Base-by-base conservation (phyloP, 768 basidiomycete species). In the Hericium erinaceus region DNA sequence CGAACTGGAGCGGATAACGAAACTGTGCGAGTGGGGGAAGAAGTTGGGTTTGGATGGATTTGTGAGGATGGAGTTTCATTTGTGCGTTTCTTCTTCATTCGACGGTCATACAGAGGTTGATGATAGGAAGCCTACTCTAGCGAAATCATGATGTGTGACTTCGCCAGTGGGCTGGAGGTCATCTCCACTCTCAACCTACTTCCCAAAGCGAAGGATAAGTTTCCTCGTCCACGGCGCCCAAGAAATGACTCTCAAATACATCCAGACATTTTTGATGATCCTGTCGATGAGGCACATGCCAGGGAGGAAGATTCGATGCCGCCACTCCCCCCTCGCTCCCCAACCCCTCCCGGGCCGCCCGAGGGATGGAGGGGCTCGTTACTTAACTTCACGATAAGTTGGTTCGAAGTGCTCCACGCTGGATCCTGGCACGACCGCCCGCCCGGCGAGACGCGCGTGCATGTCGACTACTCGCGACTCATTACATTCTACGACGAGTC, bases 391-490 rank as follows among this genome's bases (percentile, higher is more conserved):
- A 0, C 1, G 4, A 3, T 24, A 15, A 26, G 7, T 15, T 15
- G 11, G 33, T 58, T 60, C 33, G 64, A 66, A 39, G 64, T 66
- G 15, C 52, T 75, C 40, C 67, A 72, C 56, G 64, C 76, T 10
- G 73, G 75, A 6, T 64, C 65, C 26, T 76, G 74, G 76, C 72
- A 77, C 56, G 73, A 77, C 55, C 61, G 58, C 52, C 73, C 67
- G 44, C 77, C 77, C 0, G 77, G 76, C 38, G 77, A 79, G 26
- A 68, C 70, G 1, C 77, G 78, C 28, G 65, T 77, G n/a, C 58
- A 68, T 20, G 66, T 77, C 18, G 77, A 79, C 63, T 70, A 74
- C 48, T 63, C 74, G 3, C 68, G 74, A 13, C 57, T 75, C 13
- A 60, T 79, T 16, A 75, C 77, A 0, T 74, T 79, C 56, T 79